These are phyloP conservation scores for Taphrina communis DNA, from an alignment of 1,139 yeast genomes.

Conservation along the genomic window DNA sequence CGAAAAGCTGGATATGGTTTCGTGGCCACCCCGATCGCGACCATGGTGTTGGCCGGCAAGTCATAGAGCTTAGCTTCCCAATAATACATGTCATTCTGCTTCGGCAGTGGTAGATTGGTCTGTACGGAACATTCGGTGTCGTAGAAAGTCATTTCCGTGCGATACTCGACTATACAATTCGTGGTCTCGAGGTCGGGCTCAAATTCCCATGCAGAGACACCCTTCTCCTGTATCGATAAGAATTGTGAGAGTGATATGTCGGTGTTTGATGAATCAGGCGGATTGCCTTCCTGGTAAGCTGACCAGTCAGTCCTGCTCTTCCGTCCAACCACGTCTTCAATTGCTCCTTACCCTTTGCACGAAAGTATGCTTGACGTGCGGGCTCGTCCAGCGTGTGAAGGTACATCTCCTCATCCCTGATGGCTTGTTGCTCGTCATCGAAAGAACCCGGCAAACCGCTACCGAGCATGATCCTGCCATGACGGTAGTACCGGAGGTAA, in stretches of 20 bases:
- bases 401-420: constrained; percentile 73
- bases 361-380: constrained; percentile 57
- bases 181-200: constrained; percentile 66
- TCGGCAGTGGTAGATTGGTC: constrained; percentile 87
- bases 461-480: constrained; percentile 42
- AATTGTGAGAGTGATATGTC: constrained; percentile 57
- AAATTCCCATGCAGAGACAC: constrained; percentile 92
- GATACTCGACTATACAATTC: constrained; percentile 68
- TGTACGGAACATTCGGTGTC: constrained; percentile 74
- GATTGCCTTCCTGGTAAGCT: constrained; percentile 55
- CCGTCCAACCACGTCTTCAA: constrained; percentile 45
- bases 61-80: constrained; percentile 83
- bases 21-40: constrained; percentile 80
- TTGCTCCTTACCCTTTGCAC: constrained; percentile 58
- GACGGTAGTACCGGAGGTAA: constrained; percentile 37
- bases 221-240: constrained; percentile 82
- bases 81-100: constrained; percentile 84
- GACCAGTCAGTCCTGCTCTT: constrained; percentile 49
- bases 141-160: constrained; percentile 77
- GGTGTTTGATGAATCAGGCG: constrained; percentile 55
- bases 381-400: constrained; percentile 66
- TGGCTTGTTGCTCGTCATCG: constrained; percentile 69
- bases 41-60: constrained; percentile 60
- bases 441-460: constrained; percentile 58
- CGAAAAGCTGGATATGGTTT: constrained; percentile 90